Conservation (phyloP, 1,139 yeast species). For the Zygosaccharomyces pseudobailii region DNA sequence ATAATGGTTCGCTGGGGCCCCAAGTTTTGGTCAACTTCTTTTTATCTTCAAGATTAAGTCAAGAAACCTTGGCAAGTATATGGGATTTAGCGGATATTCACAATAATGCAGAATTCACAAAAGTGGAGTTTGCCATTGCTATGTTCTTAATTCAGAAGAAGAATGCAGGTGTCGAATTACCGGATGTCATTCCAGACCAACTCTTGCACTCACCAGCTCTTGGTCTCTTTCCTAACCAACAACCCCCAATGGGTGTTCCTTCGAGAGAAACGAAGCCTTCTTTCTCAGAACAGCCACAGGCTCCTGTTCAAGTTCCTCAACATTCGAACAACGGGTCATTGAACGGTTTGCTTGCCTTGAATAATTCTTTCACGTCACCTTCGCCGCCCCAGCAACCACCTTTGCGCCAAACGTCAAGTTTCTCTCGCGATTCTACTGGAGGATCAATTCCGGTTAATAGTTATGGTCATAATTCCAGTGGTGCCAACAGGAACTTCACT, state of each 20-base stretch:
- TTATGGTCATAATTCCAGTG: slow-evolving; percentile 33
- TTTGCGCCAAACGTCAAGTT: slow-evolving; percentile 24
- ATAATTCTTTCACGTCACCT: slow-evolving; percentile 41
- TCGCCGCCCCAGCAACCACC: slow-evolving; percentile 31
- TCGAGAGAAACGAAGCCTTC: slow-evolving; percentile 36
- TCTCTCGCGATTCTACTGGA: slow-evolving; percentile 26
- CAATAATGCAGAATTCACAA: slow-evolving; percentile 77
- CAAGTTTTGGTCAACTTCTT: slow-evolving; percentile 84
- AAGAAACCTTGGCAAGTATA: slow-evolving; percentile 77
- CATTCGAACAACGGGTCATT: slow-evolving; percentile 49
- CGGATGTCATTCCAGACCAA: slow-evolving; percentile 59
- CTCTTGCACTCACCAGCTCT: slow-evolving; percentile 40
- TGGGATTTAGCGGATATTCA: slow-evolving; percentile 96
- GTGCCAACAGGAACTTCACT: slow-evolving; percentile 15
- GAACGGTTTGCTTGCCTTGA: slow-evolving; percentile 62
- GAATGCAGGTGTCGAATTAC: slow-evolving; percentile 70
- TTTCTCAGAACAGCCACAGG: slow-evolving; percentile 23
- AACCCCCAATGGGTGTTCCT: slow-evolving; percentile 29
- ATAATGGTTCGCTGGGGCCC: slow-evolving; percentile 62
- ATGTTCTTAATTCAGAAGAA: slow-evolving; percentile 86
- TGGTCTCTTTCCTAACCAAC: slow-evolving; percentile 26
- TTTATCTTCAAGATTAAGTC: slow-evolving; percentile 80
- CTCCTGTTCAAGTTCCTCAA: slow-evolving; percentile 25
- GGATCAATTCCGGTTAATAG: slow-evolving; percentile 15
- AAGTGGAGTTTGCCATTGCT: slow-evolving; percentile 85